A percentile compares a stretch with the other conserved stretches of the same genome.
phyloP scores from a whole-genome alignment of 768 basidiomycete species.

The Collybiopsis confluens region DNA sequence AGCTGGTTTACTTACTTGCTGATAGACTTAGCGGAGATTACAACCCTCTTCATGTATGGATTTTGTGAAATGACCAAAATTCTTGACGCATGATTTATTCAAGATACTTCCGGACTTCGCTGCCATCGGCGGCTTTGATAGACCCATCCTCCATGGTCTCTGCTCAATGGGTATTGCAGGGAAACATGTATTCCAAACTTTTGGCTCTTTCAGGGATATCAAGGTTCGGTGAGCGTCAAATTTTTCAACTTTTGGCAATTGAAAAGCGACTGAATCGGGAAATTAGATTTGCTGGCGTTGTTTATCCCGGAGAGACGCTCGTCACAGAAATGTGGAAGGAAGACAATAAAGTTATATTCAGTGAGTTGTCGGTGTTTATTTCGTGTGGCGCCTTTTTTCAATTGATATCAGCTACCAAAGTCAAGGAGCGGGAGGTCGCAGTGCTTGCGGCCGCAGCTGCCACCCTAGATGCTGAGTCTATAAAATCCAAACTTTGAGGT shows the following conservation, averaged over 20 bases:
- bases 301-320: conserved; percentile 94
- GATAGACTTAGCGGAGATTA: conserved; percentile 81
- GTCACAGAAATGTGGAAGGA: conserved; percentile 99
- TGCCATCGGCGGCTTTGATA: conserved; percentile 90
- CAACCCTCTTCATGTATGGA: conserved; percentile 82
- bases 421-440: conserved; percentile 74
- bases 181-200: conserved; percentile 87
- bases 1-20: neutral
- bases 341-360: conserved; percentile 83
- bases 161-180: conserved; percentile 91
- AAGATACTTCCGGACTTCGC: conserved; percentile 93
- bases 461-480: conserved; percentile 49
- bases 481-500: conserved; percentile 63
- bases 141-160: conserved; percentile 84
- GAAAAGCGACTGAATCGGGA: neutral
- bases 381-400: neutral
- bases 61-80: neutral
- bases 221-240: conserved; percentile 75
- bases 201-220: conserved; percentile 85
- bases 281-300: conserved; percentile 80
- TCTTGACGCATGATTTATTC: neutral
- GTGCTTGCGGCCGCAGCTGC: conserved; percentile 81
- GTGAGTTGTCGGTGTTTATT: conserved; percentile 46
- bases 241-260: neutral
- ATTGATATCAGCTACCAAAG: conserved; percentile 64